phyloP scores from a whole-genome alignment of 140 eudicot species.

The Ambrosia hybrid region DNA sequence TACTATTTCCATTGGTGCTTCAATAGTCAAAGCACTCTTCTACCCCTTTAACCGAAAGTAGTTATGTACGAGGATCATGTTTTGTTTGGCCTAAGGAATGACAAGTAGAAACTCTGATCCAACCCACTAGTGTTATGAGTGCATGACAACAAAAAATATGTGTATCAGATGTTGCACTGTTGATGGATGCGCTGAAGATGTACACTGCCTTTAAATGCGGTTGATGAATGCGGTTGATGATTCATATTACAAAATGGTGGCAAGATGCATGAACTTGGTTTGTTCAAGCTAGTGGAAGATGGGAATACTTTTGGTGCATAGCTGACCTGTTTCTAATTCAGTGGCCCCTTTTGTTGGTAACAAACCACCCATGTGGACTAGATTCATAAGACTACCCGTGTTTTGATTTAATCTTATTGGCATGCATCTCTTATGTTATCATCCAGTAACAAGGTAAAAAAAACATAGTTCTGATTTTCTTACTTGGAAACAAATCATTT shows the following conservation, averaged over 20 bases:
- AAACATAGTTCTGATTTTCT: too few relatives aligned
- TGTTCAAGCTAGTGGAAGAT: slow-evolving; percentile 9
- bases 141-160: background rate
- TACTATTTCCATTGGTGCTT: background rate
- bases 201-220: slow-evolving; percentile 1
- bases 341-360: slow-evolving; percentile 17
- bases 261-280: slow-evolving; percentile 22
- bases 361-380: slow-evolving; percentile 21
- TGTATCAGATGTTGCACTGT: background rate
- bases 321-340: background rate
- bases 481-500: too few relatives aligned
- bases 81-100: background rate
- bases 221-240: background rate
- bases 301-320: background rate
- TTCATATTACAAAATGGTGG: background rate
- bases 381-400: background rate
- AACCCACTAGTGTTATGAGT: slow-evolving; percentile 1
- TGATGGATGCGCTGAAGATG: background rate
- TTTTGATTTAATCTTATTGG: too few relatives aligned
- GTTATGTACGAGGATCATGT: too few relatives aligned
- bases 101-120: background rate
- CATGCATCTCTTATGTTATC: too few relatives aligned
- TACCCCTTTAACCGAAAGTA: too few relatives aligned
- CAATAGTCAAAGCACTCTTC: background rate
- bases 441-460: too few relatives aligned